Percentiles rank a stretch among this genome's conserved stretches.
Conservation (phyloP, 2,329 filamentous ascomycete genomes). For the Coleophoma crateriformis region DNA sequence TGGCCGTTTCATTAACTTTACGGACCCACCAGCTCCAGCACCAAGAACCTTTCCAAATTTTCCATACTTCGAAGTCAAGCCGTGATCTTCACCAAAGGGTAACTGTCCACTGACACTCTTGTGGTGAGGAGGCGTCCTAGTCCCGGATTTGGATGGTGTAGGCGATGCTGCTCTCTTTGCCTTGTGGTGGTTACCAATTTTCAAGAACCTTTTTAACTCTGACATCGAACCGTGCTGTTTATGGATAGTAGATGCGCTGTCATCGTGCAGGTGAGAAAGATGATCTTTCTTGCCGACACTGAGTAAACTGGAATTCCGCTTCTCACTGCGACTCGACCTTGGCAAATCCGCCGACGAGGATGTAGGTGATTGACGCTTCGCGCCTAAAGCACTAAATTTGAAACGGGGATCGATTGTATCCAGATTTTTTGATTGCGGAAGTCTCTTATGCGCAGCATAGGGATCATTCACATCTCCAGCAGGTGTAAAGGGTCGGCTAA, state of each 20-base stretch:
- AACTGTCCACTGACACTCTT: conserved; percentile 53
- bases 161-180: conserved; percentile 61
- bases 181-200: conserved; percentile 64
- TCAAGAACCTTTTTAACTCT: conserved; percentile 96
- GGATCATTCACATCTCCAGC: conserved; percentile 77
- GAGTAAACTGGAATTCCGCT: conserved; percentile 43
- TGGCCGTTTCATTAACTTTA: conserved; percentile 87
- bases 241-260: conserved; percentile 39
- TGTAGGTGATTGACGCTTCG: conserved; percentile 57
- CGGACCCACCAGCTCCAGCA: conserved; percentile 89
- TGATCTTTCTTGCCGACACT: conserved; percentile 37
- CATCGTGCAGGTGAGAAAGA: conserved; percentile 35
- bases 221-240: conserved; percentile 77
- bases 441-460: conserved; percentile 76
- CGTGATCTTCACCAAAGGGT: conserved; percentile 92
- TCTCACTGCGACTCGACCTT: conserved; percentile 39
- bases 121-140: conserved; percentile 40
- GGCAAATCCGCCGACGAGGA: conserved; percentile 46
- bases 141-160: conserved; percentile 46
- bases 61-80: conserved; percentile 84
- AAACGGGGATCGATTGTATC: conserved; percentile 74
- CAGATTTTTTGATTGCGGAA: conserved; percentile 60
- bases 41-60: conserved; percentile 93
- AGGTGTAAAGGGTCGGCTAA: conserved; percentile 72
- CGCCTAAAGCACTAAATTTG: conserved; percentile 62